Base-by-base conservation (phyloP, 768 basidiomycete species). In the Boletellus sp. region DNA sequence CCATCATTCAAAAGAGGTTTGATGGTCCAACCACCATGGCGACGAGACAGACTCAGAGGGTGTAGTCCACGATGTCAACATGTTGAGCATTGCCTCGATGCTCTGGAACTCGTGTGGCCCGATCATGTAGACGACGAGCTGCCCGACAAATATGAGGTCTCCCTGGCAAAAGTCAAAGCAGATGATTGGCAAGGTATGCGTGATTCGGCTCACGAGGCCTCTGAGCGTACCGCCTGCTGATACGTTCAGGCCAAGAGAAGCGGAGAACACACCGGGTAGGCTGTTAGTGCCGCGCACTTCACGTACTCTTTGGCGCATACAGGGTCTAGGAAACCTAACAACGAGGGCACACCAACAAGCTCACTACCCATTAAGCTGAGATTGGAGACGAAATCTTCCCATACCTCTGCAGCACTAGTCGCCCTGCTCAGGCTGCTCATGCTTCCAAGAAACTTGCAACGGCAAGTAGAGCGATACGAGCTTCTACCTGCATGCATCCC, bases 51-150 rank as follows among this genome's bases (percentile, higher is more conserved):
- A n/a, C n/a, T n/a, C n/a, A n/a, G n/a, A n/a, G n/a, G n/a, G n/a
- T n/a, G n/a, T n/a, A n/a, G n/a, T n/a, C n/a, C n/a, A n/a, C n/a
- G n/a, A n/a, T n/a, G n/a, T n/a, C n/a, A n/a, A n/a, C n/a, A n/a
- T n/a, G n/a, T 99, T 98, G 74, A 99, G 94, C 2, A 95, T 97
- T 15, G 94, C 94, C 67, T 97, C 97, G 74, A 98, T 93, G 65
- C 87, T 93, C 71, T 96, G 95, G 87, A 98, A 99, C 17, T 90
- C 89, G 61, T 98, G 92, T 0, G 95, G 96, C 1, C 84, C 95
- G 35, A 98, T 80, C 0, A 94, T 97, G 62, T 94, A 90, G 7
- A 93, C 86, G 1, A 90, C 76, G 2, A 95, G 94, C n/a, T 94
- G 80, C 66, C 98, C 96, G 20, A 98, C 92, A 12, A 99, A 85